A percentile compares a stretch with the other conserved stretches of the same genome.
These are phyloP conservation scores for Exserohilum turcica DNA, from an alignment of 2,329 filamentous ascomycete genomes.

Conservation along the genomic window DNA sequence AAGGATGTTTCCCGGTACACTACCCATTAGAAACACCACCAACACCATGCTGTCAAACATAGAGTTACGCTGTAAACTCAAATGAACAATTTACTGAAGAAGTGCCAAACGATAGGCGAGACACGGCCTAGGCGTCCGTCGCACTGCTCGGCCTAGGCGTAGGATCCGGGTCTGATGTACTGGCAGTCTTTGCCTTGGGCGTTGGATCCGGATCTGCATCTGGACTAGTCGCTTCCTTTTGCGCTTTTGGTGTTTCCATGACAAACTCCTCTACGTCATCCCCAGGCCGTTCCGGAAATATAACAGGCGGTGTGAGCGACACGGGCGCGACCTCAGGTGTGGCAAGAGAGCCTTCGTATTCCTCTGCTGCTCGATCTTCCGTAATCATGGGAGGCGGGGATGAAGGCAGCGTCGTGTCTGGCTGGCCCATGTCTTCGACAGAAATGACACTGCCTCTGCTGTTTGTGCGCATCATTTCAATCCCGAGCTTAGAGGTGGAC, in stretches of 20 bases:
- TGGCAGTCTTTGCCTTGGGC: conserved; percentile 29
- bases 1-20: conserved; percentile 38
- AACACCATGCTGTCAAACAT: conserved; percentile 41
- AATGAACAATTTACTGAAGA: conserved; percentile 12
- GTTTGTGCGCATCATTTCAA: conserved; percentile 97
- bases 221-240: conserved; percentile 35
- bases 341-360: conserved; percentile 30
- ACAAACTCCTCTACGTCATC: conserved; percentile 43
- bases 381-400: conserved; percentile 50
- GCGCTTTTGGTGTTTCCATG: conserved; percentile 48
- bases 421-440: conserved; percentile 50
- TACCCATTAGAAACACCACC: conserved; percentile 43
- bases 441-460: conserved; percentile 78
- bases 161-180: conserved; percentile 4
- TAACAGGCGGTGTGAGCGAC: conserved; percentile 57
- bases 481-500: conserved; percentile 78
- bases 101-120: not conserved
- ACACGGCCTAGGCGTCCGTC: conserved; percentile 3
- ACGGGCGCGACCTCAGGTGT: conserved; percentile 36
- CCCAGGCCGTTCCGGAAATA: conserved; percentile 55
- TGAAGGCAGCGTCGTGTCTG: conserved; percentile 42
- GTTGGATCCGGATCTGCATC: conserved; percentile 53
- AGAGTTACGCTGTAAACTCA: conserved; percentile 15
- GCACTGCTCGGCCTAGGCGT: conserved; percentile 1
- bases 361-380: conserved; percentile 48